Evolutionary conservation across 106 monocot species (phyloP), one percentile per base, ranked within the genome.

Genomic region (Agapanthus africanus): DNA sequence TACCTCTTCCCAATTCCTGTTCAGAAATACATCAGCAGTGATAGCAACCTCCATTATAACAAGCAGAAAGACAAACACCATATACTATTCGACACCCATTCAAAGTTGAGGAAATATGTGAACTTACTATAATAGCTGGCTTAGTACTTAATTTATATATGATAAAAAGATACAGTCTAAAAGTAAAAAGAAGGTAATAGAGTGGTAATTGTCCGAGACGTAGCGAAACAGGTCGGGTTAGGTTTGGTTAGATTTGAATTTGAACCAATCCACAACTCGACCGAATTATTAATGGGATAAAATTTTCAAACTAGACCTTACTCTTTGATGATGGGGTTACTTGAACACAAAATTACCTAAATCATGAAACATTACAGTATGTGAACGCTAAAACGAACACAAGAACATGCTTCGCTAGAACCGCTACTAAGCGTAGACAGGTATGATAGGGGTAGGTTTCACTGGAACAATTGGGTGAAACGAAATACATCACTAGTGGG

Each of bases 1-100:
- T 63, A 90, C 90, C 83, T 83, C 86, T 68, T 90, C 86, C 90
- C 90, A 90, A 27, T 79, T 46, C 32, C 34, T 79, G 63, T 90
- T 86, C 47, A 90, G 73, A 69, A 90, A 77, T 44, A 90, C 63
- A 65, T 90, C 86, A 22, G 80, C 79, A 37, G 83, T 72, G 19
- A 86, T 40, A 19, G 90, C 83, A 77, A 79, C 80, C 76, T 90
- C 90, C 65, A 86, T 33, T 44, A 81, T 52, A 22, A 90, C 30
- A 33, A 90, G 77, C 37, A 86, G 60, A 67, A 83, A 68, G 32
- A 81, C 54, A 57, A 86, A 69, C 25, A 90, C 42, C 79, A 70
- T 90, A 30, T 86, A 90, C 90, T 90, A 68, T 41, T 21, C 28
- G 4, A 30, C 37, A n/a, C 23, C n/a, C 0, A 50, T 19, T 75